Evolutionary conservation across 1,284 basidiomycete species (phyloP).

Genomic region (Abortiporus biennis): DNA sequence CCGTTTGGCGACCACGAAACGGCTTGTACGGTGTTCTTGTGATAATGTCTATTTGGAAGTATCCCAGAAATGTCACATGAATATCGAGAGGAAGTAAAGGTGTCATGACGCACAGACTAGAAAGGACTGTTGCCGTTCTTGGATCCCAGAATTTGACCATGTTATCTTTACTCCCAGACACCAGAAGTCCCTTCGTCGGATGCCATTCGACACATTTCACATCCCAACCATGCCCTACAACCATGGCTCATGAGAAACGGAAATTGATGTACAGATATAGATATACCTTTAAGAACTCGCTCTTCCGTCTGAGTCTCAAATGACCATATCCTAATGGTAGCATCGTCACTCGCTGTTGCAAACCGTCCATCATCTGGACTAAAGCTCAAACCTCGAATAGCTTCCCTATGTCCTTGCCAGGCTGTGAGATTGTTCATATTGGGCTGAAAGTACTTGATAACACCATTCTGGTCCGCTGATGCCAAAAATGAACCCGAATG

Average conservation of each 20-base stretch:
- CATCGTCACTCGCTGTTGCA: conserved; percentile 93
- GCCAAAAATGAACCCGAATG: conserved; percentile 89
- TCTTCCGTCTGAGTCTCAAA: conserved; percentile 92
- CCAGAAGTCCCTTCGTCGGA: conserved; percentile 90
- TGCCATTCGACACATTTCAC: conserved; percentile 99
- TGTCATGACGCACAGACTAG: conserved; percentile 64
- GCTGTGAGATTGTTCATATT: conserved; percentile 98
- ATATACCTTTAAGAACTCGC: conserved; percentile 74
- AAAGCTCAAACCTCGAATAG: conserved; percentile 87
- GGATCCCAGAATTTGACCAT: conserved; percentile 99
- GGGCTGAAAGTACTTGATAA: conserved; percentile 98
- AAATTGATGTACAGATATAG: neutral
- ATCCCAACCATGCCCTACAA: conserved; percentile 91
- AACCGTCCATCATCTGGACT: conserved; percentile 90
- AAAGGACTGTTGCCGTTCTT: conserved; percentile 79
- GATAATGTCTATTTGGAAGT: conserved; percentile 70
- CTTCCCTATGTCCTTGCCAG: conserved; percentile 86
- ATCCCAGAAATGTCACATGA: neutral
- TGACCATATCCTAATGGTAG: conserved; percentile 90
- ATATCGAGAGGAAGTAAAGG: conserved; percentile 4
- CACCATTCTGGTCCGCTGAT: conserved; percentile 88
- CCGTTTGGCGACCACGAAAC: conserved; percentile 92
- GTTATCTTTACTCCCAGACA: conserved; percentile 95
- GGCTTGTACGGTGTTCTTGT: conserved; percentile 96
- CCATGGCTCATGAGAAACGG: neutral